These are phyloP conservation scores for Paramecium bursaria DNA, from an alignment of 73 alveolate genomes.

Conservation along the genomic window DNA sequence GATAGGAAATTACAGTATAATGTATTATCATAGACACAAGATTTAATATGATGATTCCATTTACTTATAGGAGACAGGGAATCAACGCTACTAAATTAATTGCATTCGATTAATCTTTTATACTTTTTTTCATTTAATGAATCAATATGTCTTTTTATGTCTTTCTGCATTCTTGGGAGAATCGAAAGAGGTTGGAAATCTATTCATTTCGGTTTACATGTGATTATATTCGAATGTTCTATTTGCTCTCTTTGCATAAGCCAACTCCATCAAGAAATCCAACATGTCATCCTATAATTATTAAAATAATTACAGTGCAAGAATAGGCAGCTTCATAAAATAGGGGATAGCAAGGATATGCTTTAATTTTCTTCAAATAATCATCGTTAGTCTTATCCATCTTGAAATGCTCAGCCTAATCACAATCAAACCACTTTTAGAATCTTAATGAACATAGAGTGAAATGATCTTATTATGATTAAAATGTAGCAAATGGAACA, in stretches of 20 bases:
- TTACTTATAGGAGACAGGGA: conserved; percentile 34
- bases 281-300: conserved; percentile 67
- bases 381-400: conserved; percentile 62
- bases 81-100: too few species aligned
- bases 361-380: conserved; percentile 59
- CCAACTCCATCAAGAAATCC: conserved; percentile 72
- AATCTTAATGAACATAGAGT: conserved; percentile 68
- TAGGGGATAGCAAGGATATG: conserved; percentile 67
- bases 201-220: conserved; percentile 64
- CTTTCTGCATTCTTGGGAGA: conserved; percentile 72
- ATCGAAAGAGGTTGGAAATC: conserved; percentile 69
- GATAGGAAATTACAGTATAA: too few species aligned
- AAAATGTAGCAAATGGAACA: conserved; percentile 66
- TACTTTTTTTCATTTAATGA: background rate
- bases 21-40: conserved; percentile 31
- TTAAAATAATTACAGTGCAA: conserved; percentile 37
- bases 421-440: conserved; percentile 71
- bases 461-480: conserved; percentile 67
- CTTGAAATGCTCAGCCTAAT: conserved; percentile 63
- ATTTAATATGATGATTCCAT: conserved; percentile 23
- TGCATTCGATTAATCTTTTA: background rate
- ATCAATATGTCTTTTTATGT: conserved; percentile 59
- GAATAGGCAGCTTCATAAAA: conserved; percentile 70
- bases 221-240: conserved; percentile 63
- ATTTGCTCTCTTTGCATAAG: conserved; percentile 70